Percentiles rank a stretch among this genome's conserved stretches.
phyloP scores from a whole-genome alignment of 371 early-diverging fungal species.

The Rhizopus sp. region DNA sequence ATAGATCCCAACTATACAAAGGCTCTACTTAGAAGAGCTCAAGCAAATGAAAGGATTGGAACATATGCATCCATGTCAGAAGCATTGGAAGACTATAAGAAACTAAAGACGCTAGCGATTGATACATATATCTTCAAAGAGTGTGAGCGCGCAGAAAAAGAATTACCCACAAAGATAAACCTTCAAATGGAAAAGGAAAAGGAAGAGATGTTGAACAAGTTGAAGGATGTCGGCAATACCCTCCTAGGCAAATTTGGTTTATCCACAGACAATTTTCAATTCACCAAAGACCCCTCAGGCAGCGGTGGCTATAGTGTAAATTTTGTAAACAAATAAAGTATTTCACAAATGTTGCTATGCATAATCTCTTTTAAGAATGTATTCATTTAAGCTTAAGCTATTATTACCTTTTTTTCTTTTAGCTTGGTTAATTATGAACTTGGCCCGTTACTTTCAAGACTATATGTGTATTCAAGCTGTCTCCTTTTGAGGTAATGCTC shows the following conservation, averaged over 20 bases:
- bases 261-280: constrained; percentile 73
- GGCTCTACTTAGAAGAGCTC: constrained; percentile 79
- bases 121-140: constrained; percentile 38
- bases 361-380: too few relatives aligned
- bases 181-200: constrained; percentile 65
- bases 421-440: too few relatives aligned
- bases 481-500: too few relatives aligned
- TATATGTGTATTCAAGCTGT: too few relatives aligned
- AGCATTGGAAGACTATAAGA: constrained; percentile 60
- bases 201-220: constrained; percentile 75
- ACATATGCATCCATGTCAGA: constrained; percentile 54
- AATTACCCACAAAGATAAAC: constrained; percentile 49
- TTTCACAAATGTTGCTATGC: too few relatives aligned
- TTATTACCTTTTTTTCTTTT: too few relatives aligned
- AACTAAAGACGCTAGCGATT: constrained; percentile 25
- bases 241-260: constrained; percentile 76
- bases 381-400: too few relatives aligned
- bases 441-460: too few relatives aligned
- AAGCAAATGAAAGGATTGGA: constrained; percentile 68
- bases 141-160: constrained; percentile 38
- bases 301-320: constrained; percentile 68
- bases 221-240: constrained; percentile 75
- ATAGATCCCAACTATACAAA: constrained; percentile 73
- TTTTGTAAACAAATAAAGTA: constrained; percentile 56
- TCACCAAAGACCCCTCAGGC: constrained; percentile 57